Percentiles rank a stretch among this genome's conserved stretches.
These are phyloP conservation scores for Rutstroemia sp. DNA, from an alignment of 2,329 filamentous ascomycete species.

Conservation along the genomic window DNA sequence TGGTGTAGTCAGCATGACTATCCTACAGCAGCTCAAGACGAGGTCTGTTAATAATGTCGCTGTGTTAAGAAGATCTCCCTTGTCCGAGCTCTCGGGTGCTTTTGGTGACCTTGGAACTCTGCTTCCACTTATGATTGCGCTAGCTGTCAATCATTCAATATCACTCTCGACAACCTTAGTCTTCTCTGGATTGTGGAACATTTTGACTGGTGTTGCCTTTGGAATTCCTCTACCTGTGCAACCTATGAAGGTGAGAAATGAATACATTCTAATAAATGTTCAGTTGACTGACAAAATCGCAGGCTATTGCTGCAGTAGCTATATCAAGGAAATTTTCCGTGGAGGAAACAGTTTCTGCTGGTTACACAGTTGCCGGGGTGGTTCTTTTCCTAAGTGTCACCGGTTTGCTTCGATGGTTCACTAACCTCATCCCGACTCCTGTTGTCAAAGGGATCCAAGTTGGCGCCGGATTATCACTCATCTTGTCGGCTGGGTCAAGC, in stretches of 20 bases:
- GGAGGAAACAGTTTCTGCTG: constrained; percentile 71
- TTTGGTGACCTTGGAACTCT: constrained; percentile 86
- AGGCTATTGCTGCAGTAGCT: constrained; percentile 86
- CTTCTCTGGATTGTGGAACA: constrained; percentile 82
- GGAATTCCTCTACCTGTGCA: constrained; percentile 88
- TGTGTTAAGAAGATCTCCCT: constrained; percentile 47
- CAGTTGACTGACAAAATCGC: constrained; percentile 33
- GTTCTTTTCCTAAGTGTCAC: constrained; percentile 74
- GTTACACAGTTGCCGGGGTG: constrained; percentile 66
- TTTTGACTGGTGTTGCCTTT: constrained; percentile 73
- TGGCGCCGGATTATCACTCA: constrained; percentile 77
- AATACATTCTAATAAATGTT: background rate
- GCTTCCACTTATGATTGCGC: constrained; percentile 79
- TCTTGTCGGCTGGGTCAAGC: constrained; percentile 65
- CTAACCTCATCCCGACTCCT: constrained; percentile 62
- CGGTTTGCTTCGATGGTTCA: constrained; percentile 68
- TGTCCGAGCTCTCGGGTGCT: constrained; percentile 79
- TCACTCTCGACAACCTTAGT: constrained; percentile 77
- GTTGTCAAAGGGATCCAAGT: constrained; percentile 94
- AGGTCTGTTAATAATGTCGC: constrained; percentile 42
- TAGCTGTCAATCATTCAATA: constrained; percentile 71
- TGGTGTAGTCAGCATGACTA: background rate
- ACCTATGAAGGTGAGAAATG: constrained; percentile 57
- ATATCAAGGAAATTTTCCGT: constrained; percentile 61
- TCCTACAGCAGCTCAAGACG: background rate